These are phyloP conservation scores for Artemisia annua DNA, from an alignment of 129 eudicot species.

Conservation along the genomic window DNA sequence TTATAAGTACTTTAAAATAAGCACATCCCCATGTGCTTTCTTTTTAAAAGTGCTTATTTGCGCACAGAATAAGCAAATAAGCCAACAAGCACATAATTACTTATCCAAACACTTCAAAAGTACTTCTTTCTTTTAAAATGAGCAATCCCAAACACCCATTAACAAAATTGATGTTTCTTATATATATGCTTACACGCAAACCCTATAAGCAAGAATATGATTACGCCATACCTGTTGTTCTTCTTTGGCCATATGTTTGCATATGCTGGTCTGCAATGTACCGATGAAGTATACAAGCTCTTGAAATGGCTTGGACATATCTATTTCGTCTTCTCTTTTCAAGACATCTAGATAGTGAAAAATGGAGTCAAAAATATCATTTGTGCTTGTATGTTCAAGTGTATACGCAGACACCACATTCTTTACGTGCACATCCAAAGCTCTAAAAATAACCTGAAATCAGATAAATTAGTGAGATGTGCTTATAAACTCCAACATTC, in stretches of 20 bases:
- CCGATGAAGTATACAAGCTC: slow-evolving; percentile 62
- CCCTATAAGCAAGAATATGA: slow-evolving; percentile 12
- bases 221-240: slow-evolving; percentile 72
- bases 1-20: too few species aligned
- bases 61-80: too few species aligned
- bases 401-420: slow-evolving; percentile 76
- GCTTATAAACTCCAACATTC: too few species aligned
- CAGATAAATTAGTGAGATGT: too few species aligned
- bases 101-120: too few species aligned
- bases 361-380: slow-evolving; percentile 50
- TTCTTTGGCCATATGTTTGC: slow-evolving; percentile 95
- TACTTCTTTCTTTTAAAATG: too few species aligned
- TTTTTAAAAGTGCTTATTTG: too few species aligned
- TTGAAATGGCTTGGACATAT: slow-evolving; percentile 45
- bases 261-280: slow-evolving; percentile 53
- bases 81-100: too few species aligned
- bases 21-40: too few species aligned
- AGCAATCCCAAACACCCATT: too few species aligned
- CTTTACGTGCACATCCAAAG: slow-evolving; percentile 74
- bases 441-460: slow-evolving; percentile 81
- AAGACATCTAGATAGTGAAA: slow-evolving; percentile 55
- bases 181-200: background rate
- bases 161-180: background rate
- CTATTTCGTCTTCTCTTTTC: slow-evolving; percentile 37
- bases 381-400: slow-evolving; percentile 72